Base-by-base conservation (phyloP, 192 early-diverging fungal species). In the Paraglomus occultum region DNA sequence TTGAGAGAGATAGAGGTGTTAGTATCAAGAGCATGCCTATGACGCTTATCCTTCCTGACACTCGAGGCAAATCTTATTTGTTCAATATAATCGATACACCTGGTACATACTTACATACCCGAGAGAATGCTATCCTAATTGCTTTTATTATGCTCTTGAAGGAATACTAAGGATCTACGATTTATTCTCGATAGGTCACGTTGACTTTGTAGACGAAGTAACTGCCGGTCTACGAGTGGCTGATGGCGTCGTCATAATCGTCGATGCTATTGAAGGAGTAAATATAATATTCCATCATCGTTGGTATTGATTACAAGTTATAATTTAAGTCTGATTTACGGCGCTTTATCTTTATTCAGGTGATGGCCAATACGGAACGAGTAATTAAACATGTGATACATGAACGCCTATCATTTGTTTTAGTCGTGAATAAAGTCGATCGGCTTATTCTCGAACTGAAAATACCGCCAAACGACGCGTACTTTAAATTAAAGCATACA, bases 351-450 rank as follows among this genome's bases (percentile, higher is more conserved):
- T 53, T 46, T 73, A 20, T 17, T 23, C 39, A 84, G 79, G 83
- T 98, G 14, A 97, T 99, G 97, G 85, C 89, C 14, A 91, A 89
- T 75, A 97, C 96, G 0, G 92, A 95, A 71, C 89, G 91, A 15
- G 72, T 93, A 38, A 95, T 99, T 71, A 81, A 83, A 31, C 87
- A 93, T 40, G 83, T 91, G 20, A 87, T 96, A 40, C 81, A 83
- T 48, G 93, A 96, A 72, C 83, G 84, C 2, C 70, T 97, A 31
- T 77, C 86, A 17, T 83, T 99, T 53, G 90, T 89, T 4, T 80
- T 99, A 52, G 89, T 98, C n/a, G 82, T 99, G 60, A 98, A 94
- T 88, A 99, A 99, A 81, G 86, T 99, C 6, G 97, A 99, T 81
- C 89, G 97, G n/a, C 79, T 99, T 61, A 97, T 99, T 46, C 55